Evolutionary conservation across 1,284 basidiomycete species (phyloP).

Genomic region (Ganoderma meredithae): DNA sequence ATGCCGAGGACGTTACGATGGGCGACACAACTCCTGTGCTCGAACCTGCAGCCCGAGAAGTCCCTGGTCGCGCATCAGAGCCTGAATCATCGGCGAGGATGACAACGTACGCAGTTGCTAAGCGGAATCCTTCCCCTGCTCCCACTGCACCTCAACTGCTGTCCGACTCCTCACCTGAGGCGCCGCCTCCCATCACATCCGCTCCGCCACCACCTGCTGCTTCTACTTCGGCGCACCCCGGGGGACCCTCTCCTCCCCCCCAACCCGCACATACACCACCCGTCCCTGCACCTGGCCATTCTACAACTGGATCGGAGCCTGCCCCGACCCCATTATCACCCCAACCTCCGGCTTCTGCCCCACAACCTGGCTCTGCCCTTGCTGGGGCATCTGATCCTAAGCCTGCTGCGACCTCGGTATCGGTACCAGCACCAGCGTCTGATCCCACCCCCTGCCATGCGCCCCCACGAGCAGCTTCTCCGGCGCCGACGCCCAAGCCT

Average conservation of each 20-base stretch:
- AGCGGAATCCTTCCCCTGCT: neutral
- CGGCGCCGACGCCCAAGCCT: neutral
- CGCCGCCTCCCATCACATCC: neutral
- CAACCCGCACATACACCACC: neutral
- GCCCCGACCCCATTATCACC: neutral
- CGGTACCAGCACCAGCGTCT: neutral
- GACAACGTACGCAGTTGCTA: neutral
- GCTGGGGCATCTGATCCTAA: neutral
- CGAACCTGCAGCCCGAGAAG: neutral
- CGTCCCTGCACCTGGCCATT: neutral
- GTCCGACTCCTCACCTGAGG: neutral
- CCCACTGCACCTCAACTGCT: neutral
- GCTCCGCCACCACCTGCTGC: neutral
- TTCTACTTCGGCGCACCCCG: neutral
- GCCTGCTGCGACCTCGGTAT: neutral
- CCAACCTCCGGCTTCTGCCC: neutral
- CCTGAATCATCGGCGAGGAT: neutral
- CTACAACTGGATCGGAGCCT: neutral
- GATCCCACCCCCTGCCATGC: neutral
- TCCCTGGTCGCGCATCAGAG: neutral
- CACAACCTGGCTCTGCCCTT: neutral
- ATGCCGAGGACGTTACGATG: conserved; percentile 27
- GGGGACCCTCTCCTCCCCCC: neutral
- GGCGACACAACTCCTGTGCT: conserved; percentile 8
- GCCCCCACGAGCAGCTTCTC: neutral